phyloP scores from a whole-genome alignment of 2,329 filamentous ascomycete species.

The Sporothrix schenckii region DNA sequence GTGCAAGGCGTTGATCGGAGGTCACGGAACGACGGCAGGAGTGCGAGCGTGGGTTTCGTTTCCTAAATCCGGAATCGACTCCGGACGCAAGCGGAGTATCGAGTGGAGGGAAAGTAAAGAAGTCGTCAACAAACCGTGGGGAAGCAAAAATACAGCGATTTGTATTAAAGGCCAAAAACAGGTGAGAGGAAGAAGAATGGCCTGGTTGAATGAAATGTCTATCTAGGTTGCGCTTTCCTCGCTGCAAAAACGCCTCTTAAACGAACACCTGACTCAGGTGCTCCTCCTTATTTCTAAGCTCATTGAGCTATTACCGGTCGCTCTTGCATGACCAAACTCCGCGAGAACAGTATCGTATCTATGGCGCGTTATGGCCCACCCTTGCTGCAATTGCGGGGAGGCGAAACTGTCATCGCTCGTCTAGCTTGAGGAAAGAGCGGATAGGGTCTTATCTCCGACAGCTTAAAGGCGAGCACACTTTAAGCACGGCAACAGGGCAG shows the following conservation, averaged over 20 bases:
- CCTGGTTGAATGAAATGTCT: not conserved
- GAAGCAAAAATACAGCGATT: not conserved
- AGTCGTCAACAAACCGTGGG: not conserved
- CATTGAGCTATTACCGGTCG: slow-evolving; percentile 14
- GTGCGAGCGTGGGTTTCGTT: slow-evolving; percentile 14
- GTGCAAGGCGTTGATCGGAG: slow-evolving; percentile 9
- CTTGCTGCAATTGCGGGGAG: slow-evolving; percentile 25
- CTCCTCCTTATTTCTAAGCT: slow-evolving; percentile 24
- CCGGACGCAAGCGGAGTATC: slow-evolving; percentile 8
- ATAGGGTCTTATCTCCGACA: slow-evolving; percentile 24
- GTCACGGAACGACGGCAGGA: slow-evolving; percentile 20
- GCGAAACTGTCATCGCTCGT: slow-evolving; percentile 10
- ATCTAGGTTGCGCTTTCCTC: slow-evolving; percentile 12
- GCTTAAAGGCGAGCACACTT: slow-evolving; percentile 18
- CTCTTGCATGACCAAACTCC: slow-evolving; percentile 19
- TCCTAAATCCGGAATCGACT: slow-evolving; percentile 4
- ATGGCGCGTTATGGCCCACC: not conserved
- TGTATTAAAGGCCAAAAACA: not conserved
- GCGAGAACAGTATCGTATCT: not conserved
- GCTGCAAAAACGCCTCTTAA: slow-evolving; percentile 3
- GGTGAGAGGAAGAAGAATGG: not conserved
- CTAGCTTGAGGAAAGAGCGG: not conserved
- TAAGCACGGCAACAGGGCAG: not conserved
- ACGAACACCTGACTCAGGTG: not conserved
- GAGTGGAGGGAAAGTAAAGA: not conserved